Percentiles rank a stretch among this genome's conserved stretches.
These are phyloP conservation scores for Furcasterigmium furcatum DNA, from an alignment of 2,329 filamentous ascomycete species.

Conservation along the genomic window DNA sequence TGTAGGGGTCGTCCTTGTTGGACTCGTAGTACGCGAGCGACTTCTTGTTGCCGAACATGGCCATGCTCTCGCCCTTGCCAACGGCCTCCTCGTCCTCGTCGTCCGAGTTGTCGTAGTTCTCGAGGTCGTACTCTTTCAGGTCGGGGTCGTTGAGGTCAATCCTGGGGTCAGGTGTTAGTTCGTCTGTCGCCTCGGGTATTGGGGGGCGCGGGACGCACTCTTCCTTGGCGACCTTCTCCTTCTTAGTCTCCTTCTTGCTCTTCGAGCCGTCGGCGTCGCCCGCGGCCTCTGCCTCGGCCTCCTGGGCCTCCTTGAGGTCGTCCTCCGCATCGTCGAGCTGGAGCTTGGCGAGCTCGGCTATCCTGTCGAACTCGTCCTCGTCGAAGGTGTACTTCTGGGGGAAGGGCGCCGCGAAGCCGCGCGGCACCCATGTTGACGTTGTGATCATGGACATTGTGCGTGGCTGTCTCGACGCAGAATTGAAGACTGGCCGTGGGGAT, in stretches of 20 bases:
- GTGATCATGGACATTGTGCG: slow-evolving; percentile 70
- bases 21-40: slow-evolving; percentile 91
- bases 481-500: too few relatives aligned
- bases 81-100: slow-evolving; percentile 48
- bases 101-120: slow-evolving; percentile 88
- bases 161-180: slow-evolving; percentile 24
- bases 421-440: slow-evolving; percentile 71
- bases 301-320: slow-evolving; percentile 72
- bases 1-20: slow-evolving; percentile 94
- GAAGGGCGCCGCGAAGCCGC: slow-evolving; percentile 73
- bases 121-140: slow-evolving; percentile 92
- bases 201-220: slow-evolving; percentile 21
- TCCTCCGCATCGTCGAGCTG: slow-evolving; percentile 91
- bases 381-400: slow-evolving; percentile 73
- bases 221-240: slow-evolving; percentile 23
- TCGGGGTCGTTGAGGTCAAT: slow-evolving; percentile 74
- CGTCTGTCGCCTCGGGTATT: neutral
- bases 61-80: slow-evolving; percentile 65
- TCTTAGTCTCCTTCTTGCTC: slow-evolving; percentile 19
- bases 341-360: slow-evolving; percentile 69
- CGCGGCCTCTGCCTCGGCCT: slow-evolving; percentile 12
- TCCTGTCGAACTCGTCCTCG: slow-evolving; percentile 72
- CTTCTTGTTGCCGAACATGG: slow-evolving; percentile 94
- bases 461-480: too few relatives aligned
- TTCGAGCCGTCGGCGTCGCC: slow-evolving; percentile 21